These are phyloP conservation scores for Claviceps pazoutovae DNA, from an alignment of 2,329 filamentous ascomycete genomes.

Conservation along the genomic window DNA sequence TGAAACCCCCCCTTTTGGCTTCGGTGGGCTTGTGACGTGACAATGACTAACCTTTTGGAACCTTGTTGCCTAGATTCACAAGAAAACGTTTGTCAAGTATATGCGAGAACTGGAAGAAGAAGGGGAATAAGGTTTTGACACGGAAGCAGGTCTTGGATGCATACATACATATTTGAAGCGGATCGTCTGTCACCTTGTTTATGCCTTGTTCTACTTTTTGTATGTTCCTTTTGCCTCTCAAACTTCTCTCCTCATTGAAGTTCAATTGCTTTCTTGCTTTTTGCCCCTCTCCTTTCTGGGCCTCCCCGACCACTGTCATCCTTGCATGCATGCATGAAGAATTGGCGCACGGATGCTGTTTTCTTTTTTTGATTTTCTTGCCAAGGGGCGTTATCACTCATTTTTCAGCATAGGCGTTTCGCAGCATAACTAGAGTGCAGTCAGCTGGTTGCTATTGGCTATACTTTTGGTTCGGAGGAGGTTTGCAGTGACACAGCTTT, in stretches of 20 bases:
- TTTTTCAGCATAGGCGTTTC: too few relatives aligned
- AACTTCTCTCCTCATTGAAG: too few relatives aligned
- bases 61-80: slow-evolving; percentile 51
- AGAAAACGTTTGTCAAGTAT: slow-evolving; percentile 93
- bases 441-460: too few relatives aligned
- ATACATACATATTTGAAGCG: not conserved
- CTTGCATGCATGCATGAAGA: not conserved
- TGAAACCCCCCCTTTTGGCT: too few relatives aligned
- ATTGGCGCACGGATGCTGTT: not conserved
- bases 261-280: not conserved
- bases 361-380: not conserved
- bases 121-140: slow-evolving; percentile 1
- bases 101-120: slow-evolving; percentile 66
- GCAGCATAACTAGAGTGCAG: too few relatives aligned
- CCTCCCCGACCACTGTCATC: too few relatives aligned
- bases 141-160: too few relatives aligned
- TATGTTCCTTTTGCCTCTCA: not conserved
- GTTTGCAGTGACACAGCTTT: too few relatives aligned
- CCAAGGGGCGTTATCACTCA: not conserved
- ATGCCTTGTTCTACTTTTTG: not conserved
- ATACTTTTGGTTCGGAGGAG: too few relatives aligned
- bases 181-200: not conserved
- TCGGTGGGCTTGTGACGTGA: too few relatives aligned
- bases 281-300: too few relatives aligned
- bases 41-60: not conserved